A percentile compares a stretch with the other conserved stretches of the same genome.
These are phyloP conservation scores for Amanita pallidorosea DNA, from an alignment of 768 basidiomycete genomes.

Conservation along the genomic window DNA sequence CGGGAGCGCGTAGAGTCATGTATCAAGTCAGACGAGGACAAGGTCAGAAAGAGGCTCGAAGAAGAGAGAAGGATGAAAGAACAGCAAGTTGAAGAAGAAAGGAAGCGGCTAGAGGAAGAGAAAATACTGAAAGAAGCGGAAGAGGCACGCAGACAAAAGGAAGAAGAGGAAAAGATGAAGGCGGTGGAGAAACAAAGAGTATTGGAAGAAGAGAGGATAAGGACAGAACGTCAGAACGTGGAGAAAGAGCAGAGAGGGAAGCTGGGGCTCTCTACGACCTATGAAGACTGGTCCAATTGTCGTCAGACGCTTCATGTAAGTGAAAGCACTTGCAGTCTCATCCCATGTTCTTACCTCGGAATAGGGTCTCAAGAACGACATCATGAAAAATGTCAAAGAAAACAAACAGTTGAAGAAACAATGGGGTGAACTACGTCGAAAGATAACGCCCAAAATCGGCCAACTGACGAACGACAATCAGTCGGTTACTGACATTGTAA, in stretches of 20 bases:
- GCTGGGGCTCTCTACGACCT: slow-evolving; percentile 42
- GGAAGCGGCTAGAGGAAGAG: slow-evolving; percentile 33
- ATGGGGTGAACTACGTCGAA: slow-evolving; percentile 61
- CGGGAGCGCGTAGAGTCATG: slow-evolving; percentile 52
- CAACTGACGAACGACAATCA: slow-evolving; percentile 67
- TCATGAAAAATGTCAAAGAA: slow-evolving; percentile 54
- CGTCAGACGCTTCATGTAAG: slow-evolving; percentile 44
- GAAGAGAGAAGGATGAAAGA: slow-evolving; percentile 42
- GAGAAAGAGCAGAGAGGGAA: slow-evolving; percentile 27
- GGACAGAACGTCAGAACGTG: slow-evolving; percentile 23
- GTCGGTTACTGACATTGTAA: slow-evolving; percentile 55
- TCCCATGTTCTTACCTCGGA: slow-evolving; percentile 4
- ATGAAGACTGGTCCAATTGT: slow-evolving; percentile 56
- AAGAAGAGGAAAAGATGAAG: slow-evolving; percentile 23
- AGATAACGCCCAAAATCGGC: slow-evolving; percentile 80
- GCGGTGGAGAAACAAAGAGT: slow-evolving; percentile 22
- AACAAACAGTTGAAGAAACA: slow-evolving; percentile 41
- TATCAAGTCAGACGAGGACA: slow-evolving; percentile 57
- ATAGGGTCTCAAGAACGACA: slow-evolving; percentile 54
- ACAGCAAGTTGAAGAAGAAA: slow-evolving; percentile 36
- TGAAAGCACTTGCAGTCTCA: neutral
- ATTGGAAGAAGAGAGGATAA: slow-evolving; percentile 14
- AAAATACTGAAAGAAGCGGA: slow-evolving; percentile 30
- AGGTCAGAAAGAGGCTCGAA: slow-evolving; percentile 37
- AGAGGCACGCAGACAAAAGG: slow-evolving; percentile 29